Evolutionary conservation across 192 early-diverging fungal genomes (phyloP).

Genomic region (Radiomyces spectabilis): DNA sequence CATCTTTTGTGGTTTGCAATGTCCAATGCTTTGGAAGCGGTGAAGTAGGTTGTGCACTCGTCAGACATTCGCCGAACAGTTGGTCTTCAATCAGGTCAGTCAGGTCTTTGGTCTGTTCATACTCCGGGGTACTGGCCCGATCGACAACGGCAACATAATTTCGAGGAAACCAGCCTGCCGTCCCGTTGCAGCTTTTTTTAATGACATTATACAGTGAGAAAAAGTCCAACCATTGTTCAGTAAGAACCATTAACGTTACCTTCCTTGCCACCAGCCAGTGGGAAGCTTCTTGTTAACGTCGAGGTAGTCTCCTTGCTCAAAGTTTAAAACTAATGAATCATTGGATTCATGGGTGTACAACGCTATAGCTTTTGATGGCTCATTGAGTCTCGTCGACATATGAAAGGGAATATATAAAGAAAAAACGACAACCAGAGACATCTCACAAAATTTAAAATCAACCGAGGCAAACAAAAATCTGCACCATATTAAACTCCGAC

Average conservation of each 20-base stretch:
- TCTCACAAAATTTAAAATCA: no score
- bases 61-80: not conserved
- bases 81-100: not conserved
- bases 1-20: constrained; percentile 16
- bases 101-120: not conserved
- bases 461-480: no score
- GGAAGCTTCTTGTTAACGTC: constrained; percentile 83
- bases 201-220: no score
- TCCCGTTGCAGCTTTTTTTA: constrained; percentile 52
- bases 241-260: constrained; percentile 13
- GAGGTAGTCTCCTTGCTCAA: constrained; percentile 81
- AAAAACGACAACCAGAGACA: no score
- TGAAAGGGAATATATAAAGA: no score
- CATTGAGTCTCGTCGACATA: no score
- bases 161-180: constrained; percentile 87
- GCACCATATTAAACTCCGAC: no score
- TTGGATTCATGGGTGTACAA: no score
- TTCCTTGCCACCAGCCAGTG: constrained; percentile 97
- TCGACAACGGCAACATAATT: constrained; percentile 70
- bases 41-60: not conserved
- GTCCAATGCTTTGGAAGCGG: constrained; percentile 8
- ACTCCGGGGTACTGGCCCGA: not conserved
- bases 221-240: no score
- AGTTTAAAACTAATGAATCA: constrained; percentile 74
- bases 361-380: no score